phyloP scores from a whole-genome alignment of 2,329 filamentous ascomycete species.

The Zymoseptoria ardabiliae region DNA sequence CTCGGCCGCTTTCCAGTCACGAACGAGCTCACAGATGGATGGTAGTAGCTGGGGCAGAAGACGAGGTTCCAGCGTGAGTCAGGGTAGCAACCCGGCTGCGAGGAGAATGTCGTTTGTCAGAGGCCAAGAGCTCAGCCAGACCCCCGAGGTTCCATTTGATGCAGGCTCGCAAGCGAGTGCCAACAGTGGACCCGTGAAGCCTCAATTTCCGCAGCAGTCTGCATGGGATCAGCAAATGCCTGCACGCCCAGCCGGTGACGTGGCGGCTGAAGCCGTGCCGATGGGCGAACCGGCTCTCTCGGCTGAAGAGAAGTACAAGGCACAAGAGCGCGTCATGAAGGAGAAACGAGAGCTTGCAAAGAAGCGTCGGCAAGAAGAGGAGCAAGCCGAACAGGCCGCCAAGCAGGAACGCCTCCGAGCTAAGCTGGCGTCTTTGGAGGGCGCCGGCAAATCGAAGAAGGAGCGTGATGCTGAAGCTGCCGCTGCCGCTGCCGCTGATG shows the following conservation, averaged over 20 bases:
- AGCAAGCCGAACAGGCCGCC: slow-evolving; percentile 21
- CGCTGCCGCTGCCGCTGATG: slow-evolving; percentile 14
- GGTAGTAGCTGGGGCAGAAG: slow-evolving; percentile 58
- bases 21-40: slow-evolving; percentile 58
- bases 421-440: slow-evolving; percentile 28
- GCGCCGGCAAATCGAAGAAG: slow-evolving; percentile 28
- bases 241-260: slow-evolving; percentile 13
- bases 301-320: slow-evolving; percentile 55
- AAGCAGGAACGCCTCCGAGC: slow-evolving; percentile 27
- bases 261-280: slow-evolving; percentile 1
- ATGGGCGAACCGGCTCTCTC: slow-evolving; percentile 9
- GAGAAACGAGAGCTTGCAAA: slow-evolving; percentile 33
- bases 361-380: slow-evolving; percentile 25
- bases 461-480: slow-evolving; percentile 29
- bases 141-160: slow-evolving; percentile 9
- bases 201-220: slow-evolving; percentile 24
- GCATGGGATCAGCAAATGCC: slow-evolving; percentile 30
- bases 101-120: slow-evolving; percentile 53
- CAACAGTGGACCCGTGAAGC: slow-evolving; percentile 13
- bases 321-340: slow-evolving; percentile 49
- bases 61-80: slow-evolving; percentile 83
- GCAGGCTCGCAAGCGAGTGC: slow-evolving; percentile 12
- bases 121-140: slow-evolving; percentile 32
- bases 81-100: slow-evolving; percentile 65
- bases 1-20: slow-evolving; percentile 78